phyloP scores from a whole-genome alignment of 148 eudicot species.

The Camellia sinensis region DNA sequence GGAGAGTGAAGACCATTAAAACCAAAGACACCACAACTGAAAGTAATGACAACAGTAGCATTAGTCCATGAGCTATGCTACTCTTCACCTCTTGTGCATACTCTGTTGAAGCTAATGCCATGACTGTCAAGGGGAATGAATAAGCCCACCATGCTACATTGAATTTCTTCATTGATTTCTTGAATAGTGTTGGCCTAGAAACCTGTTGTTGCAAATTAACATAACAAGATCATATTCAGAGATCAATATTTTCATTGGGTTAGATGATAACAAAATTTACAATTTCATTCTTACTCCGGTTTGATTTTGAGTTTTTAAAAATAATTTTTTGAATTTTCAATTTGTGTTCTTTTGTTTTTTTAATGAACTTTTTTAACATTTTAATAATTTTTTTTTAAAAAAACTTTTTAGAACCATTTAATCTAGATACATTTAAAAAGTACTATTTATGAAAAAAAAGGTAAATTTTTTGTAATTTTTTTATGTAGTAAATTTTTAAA shows the following conservation, averaged over 20 bases:
- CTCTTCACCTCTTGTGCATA: constrained; percentile 46
- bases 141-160: constrained; percentile 77
- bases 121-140: constrained; percentile 54
- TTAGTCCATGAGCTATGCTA: constrained; percentile 24
- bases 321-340: too few relatives aligned
- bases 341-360: too few relatives aligned
- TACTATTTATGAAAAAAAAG: too few relatives aligned
- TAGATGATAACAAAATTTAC: not conserved
- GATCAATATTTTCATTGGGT: not conserved
- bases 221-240: not conserved
- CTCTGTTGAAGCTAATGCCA: constrained; percentile 30
- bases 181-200: constrained; percentile 61
- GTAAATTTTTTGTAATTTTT: too few relatives aligned
- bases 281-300: not conserved
- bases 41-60: constrained; percentile 47
- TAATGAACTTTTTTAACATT: too few relatives aligned
- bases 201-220: constrained; percentile 36
- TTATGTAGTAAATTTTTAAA: too few relatives aligned
- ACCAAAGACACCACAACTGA: constrained; percentile 53
- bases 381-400: too few relatives aligned
- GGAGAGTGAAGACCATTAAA: constrained; percentile 49
- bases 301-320: too few relatives aligned
- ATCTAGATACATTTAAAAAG: too few relatives aligned
- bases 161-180: constrained; percentile 35
- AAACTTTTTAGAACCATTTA: too few relatives aligned